Conservation (phyloP, 2,329 filamentous ascomycete species). For the Tolypocladium ovalisporum region DNA sequence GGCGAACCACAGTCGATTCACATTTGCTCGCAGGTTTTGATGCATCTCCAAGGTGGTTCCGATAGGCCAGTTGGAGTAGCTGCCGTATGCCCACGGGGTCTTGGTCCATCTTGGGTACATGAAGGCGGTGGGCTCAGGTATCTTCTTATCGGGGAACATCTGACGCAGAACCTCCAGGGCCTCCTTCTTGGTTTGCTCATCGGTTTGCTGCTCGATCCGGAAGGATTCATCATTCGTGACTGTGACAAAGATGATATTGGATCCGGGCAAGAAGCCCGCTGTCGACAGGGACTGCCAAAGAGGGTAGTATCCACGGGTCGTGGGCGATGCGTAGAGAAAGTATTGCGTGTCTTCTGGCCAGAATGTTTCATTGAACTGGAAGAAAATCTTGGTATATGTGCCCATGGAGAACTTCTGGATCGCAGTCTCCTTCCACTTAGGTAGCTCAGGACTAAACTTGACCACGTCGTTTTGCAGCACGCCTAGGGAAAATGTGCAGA, state of each 20-base stretch:
- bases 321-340: constrained; percentile 33
- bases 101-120: constrained; percentile 38
- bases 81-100: constrained; percentile 38
- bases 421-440: constrained; percentile 51
- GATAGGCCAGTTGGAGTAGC: constrained; percentile 58
- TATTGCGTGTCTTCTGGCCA: constrained; percentile 39
- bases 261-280: constrained; percentile 46
- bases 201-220: constrained; percentile 45
- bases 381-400: constrained; percentile 64
- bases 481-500: constrained; percentile 58
- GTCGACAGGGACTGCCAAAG: constrained; percentile 53
- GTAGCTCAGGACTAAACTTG: constrained; percentile 46
- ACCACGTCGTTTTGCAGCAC: constrained; percentile 54
- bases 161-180: constrained; percentile 43
- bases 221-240: constrained; percentile 46
- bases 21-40: constrained; percentile 56
- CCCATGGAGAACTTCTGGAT: constrained; percentile 58
- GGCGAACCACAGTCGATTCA: constrained; percentile 50
- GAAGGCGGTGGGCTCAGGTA: constrained; percentile 51
- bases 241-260: constrained; percentile 56
- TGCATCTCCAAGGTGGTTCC: constrained; percentile 54
- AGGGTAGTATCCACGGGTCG: constrained; percentile 33
- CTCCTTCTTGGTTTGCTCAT: constrained; percentile 46
- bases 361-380: constrained; percentile 57
- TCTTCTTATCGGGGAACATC: constrained; percentile 47